Evolutionary conservation across 495 filamentous ascomycete species (phyloP), one percentile per base, ranked within the genome.

Genomic region (Cercophora newfieldiana): DNA sequence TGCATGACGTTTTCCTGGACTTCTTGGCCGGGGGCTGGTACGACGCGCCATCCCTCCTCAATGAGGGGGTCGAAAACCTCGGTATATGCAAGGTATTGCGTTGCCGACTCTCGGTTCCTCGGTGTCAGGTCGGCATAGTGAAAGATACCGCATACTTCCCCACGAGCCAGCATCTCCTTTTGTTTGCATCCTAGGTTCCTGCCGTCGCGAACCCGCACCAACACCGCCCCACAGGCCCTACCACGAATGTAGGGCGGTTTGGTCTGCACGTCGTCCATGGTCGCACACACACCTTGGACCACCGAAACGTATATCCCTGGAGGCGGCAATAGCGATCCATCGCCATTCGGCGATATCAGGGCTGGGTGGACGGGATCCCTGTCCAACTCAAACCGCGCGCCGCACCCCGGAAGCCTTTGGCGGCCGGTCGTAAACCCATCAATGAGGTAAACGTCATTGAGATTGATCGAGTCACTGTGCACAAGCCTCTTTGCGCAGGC

Each of bases 51-150:
- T 2, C 58, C 58, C 4, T 61, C 58, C 6, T 61, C 33, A 22
- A 61, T 61, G 30, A 61, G 22, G 16, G 33, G 58, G 33, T 61
- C 58, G 22, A 61, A 47, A 10, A n/a, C 58, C 2, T 61, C 58
- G 33, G 58, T n/a, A 22, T 61, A 61, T 28, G n/a, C n/a, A 19
- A 61, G 30, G n/a, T 48, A 61, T 19, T 47, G 25, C 6, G 16
- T 22, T n/a, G 37, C 31, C 16, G 25, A 29, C 7, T 7, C 24
- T 3, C 21, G 19, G 58, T 61, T 10, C 19, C 44, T 61, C n/a
- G 14, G 2, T 22, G 31, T 47, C 21, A 61, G 58, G 24, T 61
- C 24, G n/a, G 58, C 58, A n/a, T 48, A 61, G 58, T 61, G 58
- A 10, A 61, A 47, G 2, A 61, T 22, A 3, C n/a, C 58, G n/a